Percentiles rank a stretch among this genome's conserved stretches.
phyloP scores from a whole-genome alignment of 2,329 filamentous ascomycete genomes.

The Neofusicoccum cordaticola region DNA sequence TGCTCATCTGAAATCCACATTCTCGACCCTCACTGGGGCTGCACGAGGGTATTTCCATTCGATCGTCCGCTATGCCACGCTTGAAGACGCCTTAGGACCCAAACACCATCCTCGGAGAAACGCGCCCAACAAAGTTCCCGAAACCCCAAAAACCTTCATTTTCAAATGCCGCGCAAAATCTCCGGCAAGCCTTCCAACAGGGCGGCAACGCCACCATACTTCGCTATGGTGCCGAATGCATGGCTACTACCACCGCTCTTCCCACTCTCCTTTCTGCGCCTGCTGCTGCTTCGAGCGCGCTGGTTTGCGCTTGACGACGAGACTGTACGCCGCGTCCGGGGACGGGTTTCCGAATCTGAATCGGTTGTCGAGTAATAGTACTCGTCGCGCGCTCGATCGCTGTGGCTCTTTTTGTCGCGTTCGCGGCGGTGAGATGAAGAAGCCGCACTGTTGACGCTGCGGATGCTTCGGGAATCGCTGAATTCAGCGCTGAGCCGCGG shows the following conservation, averaged over 20 bases:
- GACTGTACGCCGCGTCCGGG: neutral
- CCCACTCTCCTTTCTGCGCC: constrained; percentile 8
- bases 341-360: constrained; percentile 4
- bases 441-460: neutral
- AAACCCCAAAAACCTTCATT: neutral
- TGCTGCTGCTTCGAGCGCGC: constrained; percentile 19
- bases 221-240: constrained; percentile 33
- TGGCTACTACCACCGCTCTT: constrained; percentile 2
- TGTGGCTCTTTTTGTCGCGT: neutral
- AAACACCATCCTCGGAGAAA: neutral
- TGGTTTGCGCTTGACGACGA: neutral
- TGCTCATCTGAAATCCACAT: neutral
- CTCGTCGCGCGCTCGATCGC: neutral
- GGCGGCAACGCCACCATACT: constrained; percentile 37
- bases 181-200: constrained; percentile 31
- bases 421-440: constrained; percentile 5
- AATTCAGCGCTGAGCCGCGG: constrained; percentile 13
- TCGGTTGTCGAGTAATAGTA: neutral
- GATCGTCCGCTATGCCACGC: neutral
- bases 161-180: constrained; percentile 10
- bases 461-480: neutral
- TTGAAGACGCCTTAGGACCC: neutral
- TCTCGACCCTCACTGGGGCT: neutral
- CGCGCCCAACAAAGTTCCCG: neutral
- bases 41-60: neutral